Percentiles rank a stretch among this genome's conserved stretches.
phyloP scores from a whole-genome alignment of 768 basidiomycete species.

The Pisolithus tinctorius region DNA sequence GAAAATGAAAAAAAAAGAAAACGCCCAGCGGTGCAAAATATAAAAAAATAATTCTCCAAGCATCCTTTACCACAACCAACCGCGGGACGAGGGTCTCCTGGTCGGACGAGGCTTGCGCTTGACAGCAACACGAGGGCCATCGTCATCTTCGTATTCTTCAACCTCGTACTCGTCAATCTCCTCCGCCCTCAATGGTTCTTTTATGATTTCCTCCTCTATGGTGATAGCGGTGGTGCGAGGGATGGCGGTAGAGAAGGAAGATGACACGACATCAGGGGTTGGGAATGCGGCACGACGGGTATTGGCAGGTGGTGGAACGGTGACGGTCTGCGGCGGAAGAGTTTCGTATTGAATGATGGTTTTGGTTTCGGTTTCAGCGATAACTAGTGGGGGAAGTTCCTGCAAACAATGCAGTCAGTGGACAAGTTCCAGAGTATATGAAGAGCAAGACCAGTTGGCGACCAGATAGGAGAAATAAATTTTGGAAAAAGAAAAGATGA shows the following conservation, averaged over 20 bases:
- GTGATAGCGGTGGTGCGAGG: slow-evolving; percentile 73
- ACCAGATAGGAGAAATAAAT: slow-evolving; percentile 16
- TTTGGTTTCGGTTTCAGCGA: slow-evolving; percentile 55
- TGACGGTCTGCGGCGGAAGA: slow-evolving; percentile 54
- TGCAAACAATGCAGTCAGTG: slow-evolving; percentile 31
- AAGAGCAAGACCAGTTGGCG: slow-evolving; percentile 33
- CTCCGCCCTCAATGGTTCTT: slow-evolving; percentile 28
- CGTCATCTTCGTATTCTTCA: slow-evolving; percentile 38
- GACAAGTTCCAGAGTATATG: slow-evolving; percentile 18
- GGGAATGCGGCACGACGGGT: slow-evolving; percentile 72
- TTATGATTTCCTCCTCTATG: slow-evolving; percentile 49
- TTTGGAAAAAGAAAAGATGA: slow-evolving; percentile 21
- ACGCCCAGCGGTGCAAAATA: slow-evolving; percentile 12
- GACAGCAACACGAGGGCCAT: slow-evolving; percentile 32
- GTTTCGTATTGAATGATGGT: slow-evolving; percentile 48
- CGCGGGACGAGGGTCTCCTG: slow-evolving; percentile 37
- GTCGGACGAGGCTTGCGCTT: slow-evolving; percentile 38
- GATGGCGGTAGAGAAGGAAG: slow-evolving; percentile 52
- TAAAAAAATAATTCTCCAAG: slow-evolving; percentile 31
- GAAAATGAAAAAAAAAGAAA: slow-evolving; percentile 15
- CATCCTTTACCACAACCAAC: slow-evolving; percentile 53
- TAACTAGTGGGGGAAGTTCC: slow-evolving; percentile 36
- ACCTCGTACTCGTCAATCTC: slow-evolving; percentile 32
- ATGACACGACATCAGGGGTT: slow-evolving; percentile 55
- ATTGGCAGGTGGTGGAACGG: slow-evolving; percentile 69